phyloP scores from a whole-genome alignment of 768 basidiomycete species.

The Tulasnella sp. region DNA sequence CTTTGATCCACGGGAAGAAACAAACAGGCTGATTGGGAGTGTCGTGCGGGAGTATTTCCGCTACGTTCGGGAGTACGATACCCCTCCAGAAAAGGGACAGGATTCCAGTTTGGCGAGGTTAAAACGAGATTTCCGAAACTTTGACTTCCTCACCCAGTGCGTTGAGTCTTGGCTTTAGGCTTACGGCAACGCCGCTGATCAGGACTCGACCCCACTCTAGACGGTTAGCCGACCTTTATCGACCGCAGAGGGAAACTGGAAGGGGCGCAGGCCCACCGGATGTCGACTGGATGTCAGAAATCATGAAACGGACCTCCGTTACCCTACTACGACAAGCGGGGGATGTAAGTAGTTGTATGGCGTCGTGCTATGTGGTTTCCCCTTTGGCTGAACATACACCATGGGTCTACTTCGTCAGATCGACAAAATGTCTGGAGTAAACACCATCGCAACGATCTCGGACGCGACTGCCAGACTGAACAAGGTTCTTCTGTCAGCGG shows the following conservation, averaged over 20 bases:
- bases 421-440: background rate
- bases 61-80: conserved; percentile 7
- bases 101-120: background rate
- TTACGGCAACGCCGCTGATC: background rate
- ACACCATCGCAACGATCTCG: conserved; percentile 1
- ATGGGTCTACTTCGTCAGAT: background rate
- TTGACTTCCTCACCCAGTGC: conserved; percentile 9
- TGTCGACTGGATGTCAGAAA: conserved; percentile 2
- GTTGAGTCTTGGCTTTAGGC: background rate
- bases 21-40: background rate
- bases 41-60: conserved; percentile 10
- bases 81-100: conserved; percentile 4
- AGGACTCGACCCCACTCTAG: background rate
- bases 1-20: background rate
- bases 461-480: conserved; percentile 7
- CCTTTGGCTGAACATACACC: background rate
- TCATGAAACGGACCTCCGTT: background rate
- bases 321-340: background rate
- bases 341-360: background rate
- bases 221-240: background rate
- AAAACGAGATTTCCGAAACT: conserved; percentile 6
- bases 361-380: background rate
- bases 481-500: conserved; percentile 7
- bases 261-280: background rate
- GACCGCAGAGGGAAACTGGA: background rate